Base-by-base conservation (phyloP, 1,284 basidiomycete species). In the Papiliotrema flavescens region DNA sequence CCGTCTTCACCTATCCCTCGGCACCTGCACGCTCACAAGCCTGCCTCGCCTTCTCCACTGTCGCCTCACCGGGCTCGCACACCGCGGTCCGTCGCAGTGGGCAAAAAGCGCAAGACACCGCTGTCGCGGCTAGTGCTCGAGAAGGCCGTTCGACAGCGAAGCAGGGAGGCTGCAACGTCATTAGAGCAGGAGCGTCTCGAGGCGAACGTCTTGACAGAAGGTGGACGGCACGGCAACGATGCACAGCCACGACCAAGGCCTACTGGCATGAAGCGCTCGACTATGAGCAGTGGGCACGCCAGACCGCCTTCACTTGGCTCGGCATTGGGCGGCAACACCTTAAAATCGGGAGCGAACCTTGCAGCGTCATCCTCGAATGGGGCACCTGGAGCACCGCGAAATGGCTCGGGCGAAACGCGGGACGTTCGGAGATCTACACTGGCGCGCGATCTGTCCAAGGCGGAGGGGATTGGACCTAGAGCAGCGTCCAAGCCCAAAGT, bases 101-200 rank as follows among this genome's bases (percentile, higher is more conserved):
- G 56, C n/a, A 35, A 51, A 17, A 64, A 63, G 35, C 54, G 64
- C 13, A 68, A 69, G 43, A 70, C 71, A 2, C 70, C 71, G 5
- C 57, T 75, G 6, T 61, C 65, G 15, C 61, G 73, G n/a, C 53
- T 74, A 19, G 73, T 75, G 2, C 53, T 75, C 22, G 71, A 75
- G 37, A 70, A 70, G 49, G 68, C 39, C 15, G 49, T 52, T n/a
- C n/a, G 51, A 9, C 49, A 53, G 45, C 61, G 61, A 44, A 48
- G 53, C 11, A 57, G 47, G 20, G 59, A 55, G n/a, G 20, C 41
- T 14, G 51, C 43, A 14, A 42, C 55, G 32, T 32, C 51, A 23
- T 23, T 28, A 13, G 51, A 53, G 17, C 35, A 40, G 17, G 32
- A 39, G 40, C 26, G 39, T 28, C n/a, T 45, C 0, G 32, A 36